These are phyloP conservation scores for Phellopilus nigrolimitatus DNA, from an alignment of 1,284 basidiomycete species.

Conservation along the genomic window DNA sequence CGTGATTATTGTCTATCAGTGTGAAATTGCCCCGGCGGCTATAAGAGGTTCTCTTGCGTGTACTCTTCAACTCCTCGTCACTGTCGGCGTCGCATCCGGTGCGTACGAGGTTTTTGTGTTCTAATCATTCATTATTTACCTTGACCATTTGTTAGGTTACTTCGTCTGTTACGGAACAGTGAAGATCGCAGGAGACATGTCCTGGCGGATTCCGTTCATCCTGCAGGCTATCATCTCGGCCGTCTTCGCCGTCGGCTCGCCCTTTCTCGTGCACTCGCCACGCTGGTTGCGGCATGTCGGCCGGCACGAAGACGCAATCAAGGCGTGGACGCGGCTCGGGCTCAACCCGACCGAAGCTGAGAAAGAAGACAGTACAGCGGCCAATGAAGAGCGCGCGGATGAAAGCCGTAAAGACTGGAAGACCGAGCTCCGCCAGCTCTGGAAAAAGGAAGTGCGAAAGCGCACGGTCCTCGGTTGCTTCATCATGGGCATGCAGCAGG, in stretches of 20 bases:
- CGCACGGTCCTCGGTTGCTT: constrained; percentile 43
- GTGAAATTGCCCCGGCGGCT: constrained; percentile 40
- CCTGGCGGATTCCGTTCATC: constrained; percentile 46
- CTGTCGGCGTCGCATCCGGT: constrained; percentile 39
- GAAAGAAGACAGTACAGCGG: constrained; percentile 29
- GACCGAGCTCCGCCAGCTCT: constrained; percentile 26
- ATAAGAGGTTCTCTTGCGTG: constrained; percentile 41
- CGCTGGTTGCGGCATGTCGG: constrained; percentile 46
- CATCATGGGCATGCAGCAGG: constrained; percentile 42
- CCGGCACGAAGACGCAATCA: constrained; percentile 36
- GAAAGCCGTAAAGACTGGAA: constrained; percentile 15
- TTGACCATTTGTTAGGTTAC: constrained; percentile 35
- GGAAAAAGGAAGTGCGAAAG: constrained; percentile 30
- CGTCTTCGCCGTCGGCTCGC: constrained; percentile 40
- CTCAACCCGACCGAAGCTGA: constrained; percentile 29
- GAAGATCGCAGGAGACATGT: constrained; percentile 33
- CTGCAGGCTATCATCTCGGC: constrained; percentile 38
- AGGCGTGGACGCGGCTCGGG: constrained; percentile 29
- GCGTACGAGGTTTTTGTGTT: background rate
- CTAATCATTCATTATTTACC: background rate
- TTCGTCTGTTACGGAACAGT: constrained; percentile 47
- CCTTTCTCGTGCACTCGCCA: constrained; percentile 49
- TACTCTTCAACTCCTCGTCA: constrained; percentile 41
- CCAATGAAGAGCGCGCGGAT: constrained; percentile 23
- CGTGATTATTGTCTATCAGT: constrained; percentile 41